Conservation (phyloP, 768 basidiomycete species). For the Trametopsis cervina region DNA sequence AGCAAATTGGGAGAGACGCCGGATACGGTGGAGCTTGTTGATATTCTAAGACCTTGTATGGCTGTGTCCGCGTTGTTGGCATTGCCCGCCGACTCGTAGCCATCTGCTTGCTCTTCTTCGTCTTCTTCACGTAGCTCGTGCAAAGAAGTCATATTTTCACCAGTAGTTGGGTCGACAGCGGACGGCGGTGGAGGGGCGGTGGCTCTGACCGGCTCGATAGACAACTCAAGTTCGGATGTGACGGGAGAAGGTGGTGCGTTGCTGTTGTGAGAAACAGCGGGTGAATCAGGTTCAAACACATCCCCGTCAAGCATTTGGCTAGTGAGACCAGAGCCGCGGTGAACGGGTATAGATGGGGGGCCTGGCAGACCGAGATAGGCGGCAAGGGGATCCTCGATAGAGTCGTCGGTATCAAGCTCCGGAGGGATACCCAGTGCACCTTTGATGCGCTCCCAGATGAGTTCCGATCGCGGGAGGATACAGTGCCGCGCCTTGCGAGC, state of each 20-base stretch:
- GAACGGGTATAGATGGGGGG: neutral
- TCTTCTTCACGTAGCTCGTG: slow-evolving; percentile 22
- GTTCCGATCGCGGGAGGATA: slow-evolving; percentile 69
- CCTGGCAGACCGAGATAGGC: slow-evolving; percentile 1
- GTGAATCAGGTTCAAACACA: slow-evolving; percentile 19
- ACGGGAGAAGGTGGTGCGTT: slow-evolving; percentile 9
- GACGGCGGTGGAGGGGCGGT: slow-evolving; percentile 18
- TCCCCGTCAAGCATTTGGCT: slow-evolving; percentile 12
- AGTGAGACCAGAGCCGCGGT: slow-evolving; percentile 7
- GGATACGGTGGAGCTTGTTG: slow-evolving; percentile 13
- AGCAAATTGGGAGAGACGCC: slow-evolving; percentile 9
- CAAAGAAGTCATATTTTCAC: slow-evolving; percentile 16
- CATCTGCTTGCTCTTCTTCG: slow-evolving; percentile 20
- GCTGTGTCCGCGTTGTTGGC: slow-evolving; percentile 29
- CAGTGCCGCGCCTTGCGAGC: slow-evolving; percentile 66
- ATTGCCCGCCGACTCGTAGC: slow-evolving; percentile 17
- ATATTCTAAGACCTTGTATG: slow-evolving; percentile 25
- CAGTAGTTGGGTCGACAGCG: slow-evolving; percentile 11
- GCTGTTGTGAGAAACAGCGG: slow-evolving; percentile 9
- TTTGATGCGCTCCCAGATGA: slow-evolving; percentile 90
- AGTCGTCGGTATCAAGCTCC: slow-evolving; percentile 64
- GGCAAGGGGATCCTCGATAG: slow-evolving; percentile 14
- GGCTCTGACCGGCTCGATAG: slow-evolving; percentile 29
- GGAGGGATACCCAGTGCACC: slow-evolving; percentile 83
- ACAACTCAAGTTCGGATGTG: slow-evolving; percentile 14